Evolutionary conservation across 108 stramenopile species (phyloP), one percentile per base, ranked within the genome.

Genomic region (Discostella pseudostelligera): DNA sequence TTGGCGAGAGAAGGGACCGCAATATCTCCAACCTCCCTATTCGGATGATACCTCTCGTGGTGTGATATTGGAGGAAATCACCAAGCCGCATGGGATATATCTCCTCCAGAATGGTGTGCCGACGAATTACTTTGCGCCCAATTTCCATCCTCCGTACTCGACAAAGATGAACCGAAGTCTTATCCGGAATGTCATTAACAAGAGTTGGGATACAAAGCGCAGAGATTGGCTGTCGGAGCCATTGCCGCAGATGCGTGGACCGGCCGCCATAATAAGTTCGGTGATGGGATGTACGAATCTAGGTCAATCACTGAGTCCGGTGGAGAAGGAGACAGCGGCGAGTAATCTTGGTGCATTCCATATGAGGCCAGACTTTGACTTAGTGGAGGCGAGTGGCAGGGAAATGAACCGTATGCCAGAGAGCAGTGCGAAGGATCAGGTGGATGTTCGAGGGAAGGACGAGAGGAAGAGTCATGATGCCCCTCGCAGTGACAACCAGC

Each of bases 71-170:
- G 92, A 90, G 65, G 93, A 94, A 66, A 81, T 91, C 17, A 67
- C 85, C 13, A 73, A 69, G 16, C 89, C 93, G 0, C 93, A 94
- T 66, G 93, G 93, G 35, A 85, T 94, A 58, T 94, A 94, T 60
- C 62, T 94, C 43, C 60, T 88, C 50, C 79, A 85, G 50, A 86
- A 90, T 65, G 93, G 89, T 8, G 67, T 83, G 28, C 87, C 92
- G 14, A 90, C 93, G 14, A 94, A 94, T 65, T 94, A 94, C 70
- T 94, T 94, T 70, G 84, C 89, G 32, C 93, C 93, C 16, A 94
- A 94, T 63, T 89, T 94, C 60, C 74, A 88, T 37, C 89, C 89
- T 26, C 93, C 93, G 3, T 94, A 94, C 64, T 88, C 87, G n/a
- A 91, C 93, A 22, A 89, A 86, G 51, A 87, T 94, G 85, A 91